Conservation (phyloP, 2,329 filamentous ascomycete species). For the Xylariomycetidae sp. region DNA sequence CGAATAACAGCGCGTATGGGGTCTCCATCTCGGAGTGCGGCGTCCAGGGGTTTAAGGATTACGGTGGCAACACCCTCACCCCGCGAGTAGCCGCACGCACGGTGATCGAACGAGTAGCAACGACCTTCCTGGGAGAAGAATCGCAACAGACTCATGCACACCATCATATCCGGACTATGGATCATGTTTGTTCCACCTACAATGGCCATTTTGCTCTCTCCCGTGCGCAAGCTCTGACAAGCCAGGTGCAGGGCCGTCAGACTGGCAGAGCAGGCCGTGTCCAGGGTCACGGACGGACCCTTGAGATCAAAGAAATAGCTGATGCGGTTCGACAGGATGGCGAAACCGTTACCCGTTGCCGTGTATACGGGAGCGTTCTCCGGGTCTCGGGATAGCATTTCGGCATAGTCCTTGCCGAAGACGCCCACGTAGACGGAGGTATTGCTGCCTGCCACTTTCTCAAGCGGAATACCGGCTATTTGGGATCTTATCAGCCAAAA, state of each 20-base stretch:
- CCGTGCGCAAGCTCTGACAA: conserved; percentile 23
- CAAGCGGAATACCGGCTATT: conserved; percentile 5
- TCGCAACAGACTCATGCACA: conserved; percentile 11
- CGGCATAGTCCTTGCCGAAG: conserved; percentile 9
- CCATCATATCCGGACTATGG: conserved; percentile 18
- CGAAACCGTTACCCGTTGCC: conserved; percentile 10
- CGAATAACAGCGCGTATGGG: conserved; percentile 31
- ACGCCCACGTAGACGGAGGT: conserved; percentile 8
- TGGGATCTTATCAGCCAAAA: too few relatives aligned
- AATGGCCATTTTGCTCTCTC: conserved; percentile 24
- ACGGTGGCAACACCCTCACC: conserved; percentile 29
- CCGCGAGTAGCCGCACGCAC: conserved; percentile 31
- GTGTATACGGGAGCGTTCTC: conserved; percentile 12
- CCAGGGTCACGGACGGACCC: conserved; percentile 24
- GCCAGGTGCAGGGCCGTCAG: conserved; percentile 27
- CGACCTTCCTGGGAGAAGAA: conserved; percentile 16
- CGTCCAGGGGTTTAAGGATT: conserved; percentile 7
- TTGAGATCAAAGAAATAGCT: conserved; percentile 25
- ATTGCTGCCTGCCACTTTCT: conserved; percentile 1
- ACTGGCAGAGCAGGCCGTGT: conserved; percentile 30
- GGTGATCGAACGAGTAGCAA: conserved; percentile 24
- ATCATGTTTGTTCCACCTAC: conserved; percentile 22
- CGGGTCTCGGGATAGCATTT: conserved; percentile 12
- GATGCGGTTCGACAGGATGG: conserved; percentile 20
- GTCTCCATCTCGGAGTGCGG: conserved; percentile 8